Percentiles rank a stretch among this genome's conserved stretches.
Evolutionary conservation across 345 rosid species (phyloP).

Genomic region (Boechera stricta): DNA sequence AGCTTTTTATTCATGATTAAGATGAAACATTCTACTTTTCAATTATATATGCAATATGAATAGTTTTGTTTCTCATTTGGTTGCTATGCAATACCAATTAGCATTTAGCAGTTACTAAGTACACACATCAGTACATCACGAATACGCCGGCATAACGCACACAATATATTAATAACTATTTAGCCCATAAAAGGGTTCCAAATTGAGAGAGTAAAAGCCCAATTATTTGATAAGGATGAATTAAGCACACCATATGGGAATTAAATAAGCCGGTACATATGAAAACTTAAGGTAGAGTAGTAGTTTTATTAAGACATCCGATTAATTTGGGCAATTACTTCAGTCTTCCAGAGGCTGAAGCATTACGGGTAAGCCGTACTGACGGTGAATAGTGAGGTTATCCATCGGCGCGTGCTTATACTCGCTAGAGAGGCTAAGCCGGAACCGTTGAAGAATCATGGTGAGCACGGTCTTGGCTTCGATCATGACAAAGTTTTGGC

Average conservation of each 20-base stretch:
- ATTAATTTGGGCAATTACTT: neutral
- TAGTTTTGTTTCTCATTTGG: neutral
- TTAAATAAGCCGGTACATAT: neutral
- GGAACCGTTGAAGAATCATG: slow-evolving; percentile 46
- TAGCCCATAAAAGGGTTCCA: neutral
- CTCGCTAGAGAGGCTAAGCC: slow-evolving; percentile 43
- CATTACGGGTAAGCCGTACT: slow-evolving; percentile 45
- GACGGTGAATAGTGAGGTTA: slow-evolving; percentile 41
- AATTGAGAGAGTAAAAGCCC: neutral
- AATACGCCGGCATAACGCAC: neutral
- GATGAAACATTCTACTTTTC: neutral
- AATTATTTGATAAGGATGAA: neutral
- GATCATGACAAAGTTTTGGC: slow-evolving; percentile 56
- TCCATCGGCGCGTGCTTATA: slow-evolving; percentile 51
- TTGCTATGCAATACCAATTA: neutral
- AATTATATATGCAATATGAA: neutral
- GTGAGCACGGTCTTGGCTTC: slow-evolving; percentile 50
- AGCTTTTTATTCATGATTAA: neutral
- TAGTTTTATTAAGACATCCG: slow-evolving; percentile 1
- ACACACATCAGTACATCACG: neutral
- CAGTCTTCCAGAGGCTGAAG: slow-evolving; percentile 39
- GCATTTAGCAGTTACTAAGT: neutral
- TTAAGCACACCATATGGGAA: neutral
- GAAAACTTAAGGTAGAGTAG: neutral
- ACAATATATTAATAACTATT: neutral